Conservation (phyloP, 1,284 basidiomycete genomes). For the Sporisorium exsertum region DNA sequence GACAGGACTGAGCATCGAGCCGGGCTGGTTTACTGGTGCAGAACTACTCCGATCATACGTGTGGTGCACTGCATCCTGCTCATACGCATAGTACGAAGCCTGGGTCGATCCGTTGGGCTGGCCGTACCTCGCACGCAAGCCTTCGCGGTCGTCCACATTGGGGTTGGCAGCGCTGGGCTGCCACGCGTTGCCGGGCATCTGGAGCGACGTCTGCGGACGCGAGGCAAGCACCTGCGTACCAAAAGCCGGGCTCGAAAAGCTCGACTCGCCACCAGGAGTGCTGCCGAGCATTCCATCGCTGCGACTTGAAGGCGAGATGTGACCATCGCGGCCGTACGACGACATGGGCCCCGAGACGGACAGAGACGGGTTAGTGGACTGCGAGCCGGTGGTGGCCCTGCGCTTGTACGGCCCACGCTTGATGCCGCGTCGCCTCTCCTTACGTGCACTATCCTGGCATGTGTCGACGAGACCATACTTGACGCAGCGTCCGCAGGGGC, state of each 20-base stretch:
- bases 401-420: slow-evolving; percentile 93
- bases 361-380: slow-evolving; percentile 36
- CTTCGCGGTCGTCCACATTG: slow-evolving; percentile 42
- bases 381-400: slow-evolving; percentile 55
- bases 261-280: slow-evolving; percentile 38
- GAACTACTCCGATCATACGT: slow-evolving; percentile 47
- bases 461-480: slow-evolving; percentile 84
- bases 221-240: slow-evolving; percentile 28
- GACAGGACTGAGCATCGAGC: slow-evolving; percentile 40
- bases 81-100: slow-evolving; percentile 38
- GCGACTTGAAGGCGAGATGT: slow-evolving; percentile 35
- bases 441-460: slow-evolving; percentile 83
- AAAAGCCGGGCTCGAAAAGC: slow-evolving; percentile 46
- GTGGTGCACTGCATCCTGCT: slow-evolving; percentile 41
- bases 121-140: slow-evolving; percentile 32
- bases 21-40: slow-evolving; percentile 33
- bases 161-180: slow-evolving; percentile 25
- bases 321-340: slow-evolving; percentile 36
- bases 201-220: slow-evolving; percentile 44
- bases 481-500: slow-evolving; percentile 85
- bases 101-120: slow-evolving; percentile 18
- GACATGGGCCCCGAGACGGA: slow-evolving; percentile 30
- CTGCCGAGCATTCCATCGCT: slow-evolving; percentile 42
- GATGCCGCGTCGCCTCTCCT: slow-evolving; percentile 85
- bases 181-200: slow-evolving; percentile 41